Evolutionary conservation across 2,329 filamentous ascomycete species (phyloP), one percentile per base, ranked within the genome.

Genomic region (Fusarium pininemorale): DNA sequence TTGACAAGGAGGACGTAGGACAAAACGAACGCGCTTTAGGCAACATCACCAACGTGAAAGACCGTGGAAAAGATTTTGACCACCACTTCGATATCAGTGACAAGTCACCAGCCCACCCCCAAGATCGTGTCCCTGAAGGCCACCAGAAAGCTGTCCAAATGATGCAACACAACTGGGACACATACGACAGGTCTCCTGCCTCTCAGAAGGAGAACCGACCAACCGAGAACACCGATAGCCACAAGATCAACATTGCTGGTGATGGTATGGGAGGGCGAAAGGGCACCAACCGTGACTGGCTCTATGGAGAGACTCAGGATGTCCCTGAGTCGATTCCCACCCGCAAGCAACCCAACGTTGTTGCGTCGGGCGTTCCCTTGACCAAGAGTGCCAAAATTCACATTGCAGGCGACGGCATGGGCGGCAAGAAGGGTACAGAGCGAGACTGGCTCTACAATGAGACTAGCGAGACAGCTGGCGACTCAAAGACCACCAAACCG

Each of bases 81-180:
- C 83, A 91, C 26, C 94, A 98, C 77, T 98, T 95, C 85, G 87
- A 87, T 58, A 91, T 97, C 85, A 87, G 87, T 12, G 94, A 97
- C 80, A 86, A 90, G 45, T 90, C 90, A 69, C 90, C 90, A 39
- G 84, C 83, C 15, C 81, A 85, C 61, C 75, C 82, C 41, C 82
- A 81, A 78, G 81, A 85, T 79, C 84, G 83, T 26, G 79, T 90
- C 26, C 81, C 87, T 58, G 87, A 90, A 61, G 89, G 90, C 72
- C 90, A 89, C 73, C 87, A 89, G 81, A 94, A 94, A 83, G 91
- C 88, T 7, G 89, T 93, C 60, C 91, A 93, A 82, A 92, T 90
- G 86, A 92, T 94, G 90, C 89, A 93, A 77, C 84, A 91, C 53
- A 90, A 87, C 80, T 91, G 90, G 90, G 83, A 84, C 4, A 74